phyloP scores from a whole-genome alignment of 2,329 filamentous ascomycete genomes.

The Neurospora crassa region DNA sequence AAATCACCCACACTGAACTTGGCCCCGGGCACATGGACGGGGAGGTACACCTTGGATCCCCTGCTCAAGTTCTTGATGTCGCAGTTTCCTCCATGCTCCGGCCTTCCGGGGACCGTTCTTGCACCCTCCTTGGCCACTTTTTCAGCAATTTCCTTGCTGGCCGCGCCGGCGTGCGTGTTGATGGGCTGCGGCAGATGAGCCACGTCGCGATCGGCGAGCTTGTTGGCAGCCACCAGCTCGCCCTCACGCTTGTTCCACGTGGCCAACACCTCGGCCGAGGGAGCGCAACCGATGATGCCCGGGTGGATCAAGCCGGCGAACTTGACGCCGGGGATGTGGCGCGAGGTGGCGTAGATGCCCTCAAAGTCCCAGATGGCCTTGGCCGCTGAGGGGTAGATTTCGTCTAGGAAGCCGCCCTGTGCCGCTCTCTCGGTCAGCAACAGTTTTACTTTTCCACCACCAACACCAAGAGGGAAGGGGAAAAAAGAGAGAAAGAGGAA shows the following conservation, averaged over 20 bases:
- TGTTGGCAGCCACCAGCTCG: slow-evolving; percentile 63
- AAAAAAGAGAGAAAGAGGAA: neutral
- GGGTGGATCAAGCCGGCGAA: slow-evolving; percentile 88
- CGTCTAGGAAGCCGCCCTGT: slow-evolving; percentile 72
- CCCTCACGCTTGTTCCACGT: slow-evolving; percentile 79
- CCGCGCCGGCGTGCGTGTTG: slow-evolving; percentile 65
- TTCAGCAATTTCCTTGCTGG: slow-evolving; percentile 45
- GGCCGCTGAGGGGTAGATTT: slow-evolving; percentile 69
- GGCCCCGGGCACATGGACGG: slow-evolving; percentile 76
- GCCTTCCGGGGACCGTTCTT: slow-evolving; percentile 72
- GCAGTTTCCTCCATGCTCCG: slow-evolving; percentile 57
- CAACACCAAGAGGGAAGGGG: slow-evolving; percentile 20
- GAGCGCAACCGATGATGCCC: slow-evolving; percentile 83
- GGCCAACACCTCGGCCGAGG: slow-evolving; percentile 64
- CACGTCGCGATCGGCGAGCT: slow-evolving; percentile 55
- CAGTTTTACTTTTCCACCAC: too few relatives aligned
- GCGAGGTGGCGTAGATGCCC: slow-evolving; percentile 62
- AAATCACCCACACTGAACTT: slow-evolving; percentile 87
- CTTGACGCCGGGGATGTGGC: slow-evolving; percentile 78
- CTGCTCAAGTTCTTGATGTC: slow-evolving; percentile 25
- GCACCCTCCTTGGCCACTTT: slow-evolving; percentile 72
- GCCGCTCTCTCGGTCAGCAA: too few relatives aligned
- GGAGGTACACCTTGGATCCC: slow-evolving; percentile 64
- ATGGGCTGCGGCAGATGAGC: slow-evolving; percentile 64
- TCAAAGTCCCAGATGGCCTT: slow-evolving; percentile 54